Percentiles rank a stretch among this genome's conserved stretches.
Evolutionary conservation across 768 basidiomycete species (phyloP).

Genomic region (Lactarius sp.): DNA sequence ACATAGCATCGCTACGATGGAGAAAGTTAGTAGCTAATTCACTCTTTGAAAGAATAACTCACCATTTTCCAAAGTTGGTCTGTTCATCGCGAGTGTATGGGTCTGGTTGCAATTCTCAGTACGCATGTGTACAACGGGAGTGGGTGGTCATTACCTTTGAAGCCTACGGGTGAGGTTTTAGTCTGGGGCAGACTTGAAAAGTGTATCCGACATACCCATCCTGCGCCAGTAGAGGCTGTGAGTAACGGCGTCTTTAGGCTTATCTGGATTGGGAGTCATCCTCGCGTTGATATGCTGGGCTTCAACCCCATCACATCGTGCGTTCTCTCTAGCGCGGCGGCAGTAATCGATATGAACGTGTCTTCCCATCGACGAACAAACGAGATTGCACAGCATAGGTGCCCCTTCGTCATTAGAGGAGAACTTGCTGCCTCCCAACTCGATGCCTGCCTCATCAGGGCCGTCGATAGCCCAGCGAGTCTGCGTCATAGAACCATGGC

Average conservation of each 20-base stretch:
- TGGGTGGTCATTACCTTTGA: constrained; percentile 39
- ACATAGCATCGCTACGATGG: constrained; percentile 45
- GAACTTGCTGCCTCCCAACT: constrained; percentile 53
- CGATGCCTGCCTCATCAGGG: constrained; percentile 44
- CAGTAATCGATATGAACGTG: constrained; percentile 58
- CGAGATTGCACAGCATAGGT: constrained; percentile 57
- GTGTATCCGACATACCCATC: constrained; percentile 38
- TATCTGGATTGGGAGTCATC: constrained; percentile 44
- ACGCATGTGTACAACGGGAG: neutral
- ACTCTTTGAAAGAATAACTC: constrained; percentile 15
- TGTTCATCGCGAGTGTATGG: constrained; percentile 57
- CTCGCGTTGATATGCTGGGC: constrained; percentile 42
- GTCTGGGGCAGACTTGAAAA: constrained; percentile 2
- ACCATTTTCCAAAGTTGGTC: constrained; percentile 51
- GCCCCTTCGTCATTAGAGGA: constrained; percentile 51
- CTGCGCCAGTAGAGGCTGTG: constrained; percentile 55
- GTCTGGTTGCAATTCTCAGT: constrained; percentile 33
- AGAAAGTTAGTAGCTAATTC: constrained; percentile 1
- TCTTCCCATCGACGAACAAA: constrained; percentile 53
- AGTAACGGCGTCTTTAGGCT: constrained; percentile 49
- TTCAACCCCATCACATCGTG: constrained; percentile 41
- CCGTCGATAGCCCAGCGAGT: constrained; percentile 56
- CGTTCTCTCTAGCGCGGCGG: constrained; percentile 34
- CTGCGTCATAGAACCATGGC: constrained; percentile 58
- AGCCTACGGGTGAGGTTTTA: constrained; percentile 35